A percentile compares a stretch with the other conserved stretches of the same genome.
These are phyloP conservation scores for Saccharomycopsis hybrid DNA, from an alignment of 1,139 yeast genomes.

Conservation along the genomic window DNA sequence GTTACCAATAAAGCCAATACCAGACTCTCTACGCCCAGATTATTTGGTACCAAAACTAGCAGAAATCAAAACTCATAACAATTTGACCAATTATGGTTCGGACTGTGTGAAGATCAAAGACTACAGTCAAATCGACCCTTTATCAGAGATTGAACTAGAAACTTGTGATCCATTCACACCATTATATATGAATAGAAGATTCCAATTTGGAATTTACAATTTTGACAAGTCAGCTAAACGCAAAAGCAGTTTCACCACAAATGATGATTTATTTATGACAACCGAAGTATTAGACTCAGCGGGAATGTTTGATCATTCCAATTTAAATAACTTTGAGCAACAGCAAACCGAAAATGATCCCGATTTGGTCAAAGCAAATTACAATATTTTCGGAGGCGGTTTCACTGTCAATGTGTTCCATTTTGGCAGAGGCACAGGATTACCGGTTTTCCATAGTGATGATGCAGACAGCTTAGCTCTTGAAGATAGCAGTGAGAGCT, in stretches of 20 bases:
- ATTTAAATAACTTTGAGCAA: neutral
- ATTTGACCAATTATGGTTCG: constrained; percentile 6
- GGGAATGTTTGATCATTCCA: neutral
- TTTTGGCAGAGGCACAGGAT: constrained; percentile 17
- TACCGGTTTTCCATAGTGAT: constrained; percentile 15
- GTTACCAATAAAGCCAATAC: constrained; percentile 32
- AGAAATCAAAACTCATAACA: constrained; percentile 12
- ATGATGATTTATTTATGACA: constrained; percentile 7
- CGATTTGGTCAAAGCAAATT: constrained; percentile 4
- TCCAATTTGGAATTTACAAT: constrained; percentile 24
- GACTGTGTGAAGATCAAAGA: neutral
- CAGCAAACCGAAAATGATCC: neutral
- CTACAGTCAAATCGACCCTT: constrained; percentile 31
- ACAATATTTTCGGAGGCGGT: constrained; percentile 12
- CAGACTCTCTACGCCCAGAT: constrained; percentile 24
- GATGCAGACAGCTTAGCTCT: neutral
- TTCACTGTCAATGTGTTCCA: constrained; percentile 15
- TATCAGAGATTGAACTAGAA: constrained; percentile 60
- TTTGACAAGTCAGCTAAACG: constrained; percentile 8
- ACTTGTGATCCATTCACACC: constrained; percentile 53
- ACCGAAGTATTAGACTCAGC: constrained; percentile 9
- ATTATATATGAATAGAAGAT: constrained; percentile 37
- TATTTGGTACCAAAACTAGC: constrained; percentile 22
- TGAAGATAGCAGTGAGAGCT: too few relatives aligned
- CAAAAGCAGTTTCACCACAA: constrained; percentile 3